Evolutionary conservation across 2,329 filamentous ascomycete genomes (phyloP).

Genomic region (Talaromyces sp.): DNA sequence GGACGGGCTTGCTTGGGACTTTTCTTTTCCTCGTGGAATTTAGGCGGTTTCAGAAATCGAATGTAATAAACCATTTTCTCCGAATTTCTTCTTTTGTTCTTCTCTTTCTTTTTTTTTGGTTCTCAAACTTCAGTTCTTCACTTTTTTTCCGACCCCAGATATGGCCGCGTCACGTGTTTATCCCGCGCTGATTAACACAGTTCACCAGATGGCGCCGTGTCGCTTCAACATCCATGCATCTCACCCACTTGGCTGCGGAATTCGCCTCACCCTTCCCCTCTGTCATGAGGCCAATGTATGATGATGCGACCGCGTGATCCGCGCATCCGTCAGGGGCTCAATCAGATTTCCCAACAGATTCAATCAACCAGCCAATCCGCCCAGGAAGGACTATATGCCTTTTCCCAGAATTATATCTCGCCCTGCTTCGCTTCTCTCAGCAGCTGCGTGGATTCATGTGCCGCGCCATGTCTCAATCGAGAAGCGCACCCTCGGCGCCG

Average conservation of each 20-base stretch:
- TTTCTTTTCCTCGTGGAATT: constrained; percentile 26
- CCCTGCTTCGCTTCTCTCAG: constrained; percentile 75
- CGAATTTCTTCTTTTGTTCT: not conserved
- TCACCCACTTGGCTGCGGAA: not conserved
- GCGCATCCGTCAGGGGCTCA: constrained; percentile 88
- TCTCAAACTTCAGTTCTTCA: not conserved
- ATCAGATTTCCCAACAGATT: constrained; percentile 87
- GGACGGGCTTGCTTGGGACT: constrained; percentile 14
- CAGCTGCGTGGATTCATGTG: constrained; percentile 68
- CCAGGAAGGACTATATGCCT: constrained; percentile 87
- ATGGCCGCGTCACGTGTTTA: constrained; percentile 23
- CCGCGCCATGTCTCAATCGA: constrained; percentile 67
- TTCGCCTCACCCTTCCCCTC: constrained; percentile 1
- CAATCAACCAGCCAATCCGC: constrained; percentile 88
- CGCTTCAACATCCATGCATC: constrained; percentile 8
- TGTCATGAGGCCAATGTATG: constrained; percentile 21
- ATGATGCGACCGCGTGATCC: constrained; percentile 73
- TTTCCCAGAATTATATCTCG: constrained; percentile 80
- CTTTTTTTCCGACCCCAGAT: constrained; percentile 2
- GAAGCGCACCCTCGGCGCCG: constrained; percentile 74
- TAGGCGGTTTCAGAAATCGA: constrained; percentile 68
- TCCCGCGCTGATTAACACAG: constrained; percentile 1
- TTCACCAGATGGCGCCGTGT: constrained; percentile 29
- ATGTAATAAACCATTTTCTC: constrained; percentile 62
- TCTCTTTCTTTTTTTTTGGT: not conserved